These are phyloP conservation scores for Penicillium verhagenii DNA, from an alignment of 495 filamentous ascomycete genomes.

Conservation along the genomic window DNA sequence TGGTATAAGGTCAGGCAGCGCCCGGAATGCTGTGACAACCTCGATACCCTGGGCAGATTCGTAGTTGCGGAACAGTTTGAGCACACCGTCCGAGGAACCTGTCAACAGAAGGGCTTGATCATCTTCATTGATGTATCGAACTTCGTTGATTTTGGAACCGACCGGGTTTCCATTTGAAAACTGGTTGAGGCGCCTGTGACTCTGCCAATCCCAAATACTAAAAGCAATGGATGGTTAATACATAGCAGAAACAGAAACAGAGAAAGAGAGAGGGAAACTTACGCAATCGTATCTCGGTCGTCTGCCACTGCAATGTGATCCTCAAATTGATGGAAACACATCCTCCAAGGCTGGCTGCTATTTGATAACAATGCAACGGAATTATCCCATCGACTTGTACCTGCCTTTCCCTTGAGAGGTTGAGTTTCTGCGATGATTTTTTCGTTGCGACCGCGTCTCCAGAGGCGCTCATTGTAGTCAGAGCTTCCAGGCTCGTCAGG, in stretches of 20 bases:
- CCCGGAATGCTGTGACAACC: conserved; percentile 89
- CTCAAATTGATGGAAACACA: conserved; percentile 98
- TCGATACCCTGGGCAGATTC: conserved; percentile 66
- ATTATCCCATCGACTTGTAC: conserved; percentile 79
- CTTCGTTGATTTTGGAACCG: conserved; percentile 88
- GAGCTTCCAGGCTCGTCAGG: conserved; percentile 93
- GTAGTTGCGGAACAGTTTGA: conserved; percentile 93
- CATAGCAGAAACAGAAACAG: neutral
- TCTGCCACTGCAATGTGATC: conserved; percentile 93
- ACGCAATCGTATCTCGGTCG: conserved; percentile 81
- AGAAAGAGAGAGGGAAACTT: conserved; percentile 19
- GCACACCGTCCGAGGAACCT: conserved; percentile 88
- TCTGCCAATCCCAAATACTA: conserved; percentile 91
- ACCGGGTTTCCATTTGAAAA: conserved; percentile 94
- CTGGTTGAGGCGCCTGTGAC: conserved; percentile 65
- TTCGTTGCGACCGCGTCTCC: conserved; percentile 91
- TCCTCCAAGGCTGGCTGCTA: conserved; percentile 78
- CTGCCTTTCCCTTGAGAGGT: conserved; percentile 82
- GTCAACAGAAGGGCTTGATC: conserved; percentile 94
- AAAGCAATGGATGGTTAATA: conserved; percentile 26
- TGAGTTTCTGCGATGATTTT: conserved; percentile 88
- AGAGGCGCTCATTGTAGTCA: conserved; percentile 95
- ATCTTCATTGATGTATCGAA: conserved; percentile 97
- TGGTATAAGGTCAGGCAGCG: conserved; percentile 86
- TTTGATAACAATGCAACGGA: conserved; percentile 79